Base-by-base conservation (phyloP, 164 flowering plant species). In the Houttuynia cordata region DNA sequence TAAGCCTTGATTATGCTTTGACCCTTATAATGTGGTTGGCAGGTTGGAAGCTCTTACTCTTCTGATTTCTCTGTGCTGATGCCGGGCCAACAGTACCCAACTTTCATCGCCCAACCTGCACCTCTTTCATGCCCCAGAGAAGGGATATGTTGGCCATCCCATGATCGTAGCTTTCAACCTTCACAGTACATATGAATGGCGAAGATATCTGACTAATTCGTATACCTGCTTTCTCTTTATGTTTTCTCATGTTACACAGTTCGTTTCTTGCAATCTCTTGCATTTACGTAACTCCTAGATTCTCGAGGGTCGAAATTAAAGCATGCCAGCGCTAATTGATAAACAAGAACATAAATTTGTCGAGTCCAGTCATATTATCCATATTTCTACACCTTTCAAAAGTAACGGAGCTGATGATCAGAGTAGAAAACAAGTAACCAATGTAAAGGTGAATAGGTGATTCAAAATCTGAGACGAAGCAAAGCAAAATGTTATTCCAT, bases 41-140 rank as follows among this genome's bases (percentile, higher is more conserved):
- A 90, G 92, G 83, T 72, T 24, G 25, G 80, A 17, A 25, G 76
- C 30, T 54, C 76, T 7, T 75, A 72, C 51, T 70, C 82, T 20
- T 64, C 78, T 0, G 89, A 83, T 70, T 76, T 83, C 70, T 83
- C 96, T 14, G 92, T 91, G 1, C 20, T 86, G 82, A 91, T 91
- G 97, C 96, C 97, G 9, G 97, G 96, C 40, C 81, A 83, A 66
- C 63, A 71, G 4, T 68, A 68, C 64, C 96, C 96, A 0, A 86
- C 96, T 53, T 81, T 71, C 82, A 82, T 91, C 55, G 97, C 97
- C 1, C 84, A 83, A 55, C 97, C 94, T 50, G 85, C 88, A 59
- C 96, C 97, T 49, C 83, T 87, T 0, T 80, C 92, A 17, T 87
- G 95, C 68, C 58, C 67, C 20, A 80, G 96, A 64, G 96, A 88